Percentiles rank a stretch among this genome's conserved stretches.
Evolutionary conservation across 768 basidiomycete species (phyloP).

Genomic region (Crepidotus variabilis): DNA sequence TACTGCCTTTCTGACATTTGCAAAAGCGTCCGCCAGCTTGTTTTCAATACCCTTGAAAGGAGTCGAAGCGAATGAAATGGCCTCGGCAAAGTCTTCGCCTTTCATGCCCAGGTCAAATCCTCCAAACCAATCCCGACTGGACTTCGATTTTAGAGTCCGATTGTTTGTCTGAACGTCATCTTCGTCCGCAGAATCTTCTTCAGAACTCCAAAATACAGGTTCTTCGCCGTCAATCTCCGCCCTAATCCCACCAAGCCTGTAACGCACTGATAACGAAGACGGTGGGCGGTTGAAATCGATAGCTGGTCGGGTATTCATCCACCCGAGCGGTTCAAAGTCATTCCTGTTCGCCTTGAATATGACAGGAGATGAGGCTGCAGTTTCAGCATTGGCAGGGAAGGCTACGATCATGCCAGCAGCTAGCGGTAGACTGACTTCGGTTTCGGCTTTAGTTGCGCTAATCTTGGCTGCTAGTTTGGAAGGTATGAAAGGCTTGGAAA

Average conservation of each 20-base stretch:
- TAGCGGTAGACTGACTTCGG: no score
- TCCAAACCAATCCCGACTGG: neutral
- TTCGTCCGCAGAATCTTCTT: conserved; percentile 2
- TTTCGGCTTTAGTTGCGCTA: neutral
- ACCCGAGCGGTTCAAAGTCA: conserved; percentile 4
- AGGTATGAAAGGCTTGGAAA: conserved; percentile 1
- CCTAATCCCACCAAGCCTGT: conserved; percentile 5
- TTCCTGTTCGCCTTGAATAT: neutral
- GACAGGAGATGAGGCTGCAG: neutral
- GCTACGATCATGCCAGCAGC: neutral
- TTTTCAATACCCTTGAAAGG: conserved; percentile 15
- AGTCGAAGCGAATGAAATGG: conserved; percentile 24
- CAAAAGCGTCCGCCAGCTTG: neutral
- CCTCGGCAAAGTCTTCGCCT: conserved; percentile 11
- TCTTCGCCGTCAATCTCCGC: conserved; percentile 6
- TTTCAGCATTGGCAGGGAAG: neutral
- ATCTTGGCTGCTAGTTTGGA: neutral
- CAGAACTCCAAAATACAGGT: conserved; percentile 11
- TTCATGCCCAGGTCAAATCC: neutral
- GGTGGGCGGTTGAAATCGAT: conserved; percentile 39
- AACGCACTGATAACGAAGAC: conserved; percentile 27
- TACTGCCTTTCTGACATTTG: neutral
- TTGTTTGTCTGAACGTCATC: conserved; percentile 4
- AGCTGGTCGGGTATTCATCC: conserved; percentile 20
- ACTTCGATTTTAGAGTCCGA: neutral